Base-by-base conservation (phyloP, 1,284 basidiomycete species). In the Testicularia cyperi region DNA sequence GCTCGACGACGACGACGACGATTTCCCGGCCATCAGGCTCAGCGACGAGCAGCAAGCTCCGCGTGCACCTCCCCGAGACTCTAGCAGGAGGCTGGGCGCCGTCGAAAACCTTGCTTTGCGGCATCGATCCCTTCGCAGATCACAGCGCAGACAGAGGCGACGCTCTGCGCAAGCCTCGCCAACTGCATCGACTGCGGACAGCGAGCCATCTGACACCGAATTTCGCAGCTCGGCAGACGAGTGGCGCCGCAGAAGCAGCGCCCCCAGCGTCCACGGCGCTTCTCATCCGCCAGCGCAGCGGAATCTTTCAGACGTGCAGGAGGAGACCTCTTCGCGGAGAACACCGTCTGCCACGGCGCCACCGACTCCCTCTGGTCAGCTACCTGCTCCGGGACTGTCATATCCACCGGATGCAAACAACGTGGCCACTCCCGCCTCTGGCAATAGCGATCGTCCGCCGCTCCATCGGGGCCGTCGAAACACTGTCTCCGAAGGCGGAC, bases 81-180 rank as follows among this genome's bases (percentile, higher is more conserved):
- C 51, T 5, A 61, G 46, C 26, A 49, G 57, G 23, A 42, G 57
- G 35, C 49, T 51, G 14, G 52, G 52, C 21, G 58, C 44, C 5
- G 58, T 62, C n/a, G 58, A 62, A 26, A 46, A 43, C 8, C 52
- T 62, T 14, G 58, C 58, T 4, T 41, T 56, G 52, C 58, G 58
- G n/a, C 58, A 62, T 34, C 51, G 38, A 12, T 33, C 31, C 7
- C 38, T 51, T 3, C 58, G 42, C 28, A 48, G 40, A 24, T 16
- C 47, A 20, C 38, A 54, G 26, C 57, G 57, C 28, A 37, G 44
- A 9, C 37, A 33, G 29, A 44, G 26, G 31, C 56, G 45, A 9
- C 33, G 20, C 16, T 42, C 43, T n/a, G 37, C 36, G 5, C 43
- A 35, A 23, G 39, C 35, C n/a, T 55, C 57, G 5, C 39, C 38